Conservation (phyloP, 2,329 filamentous ascomycete species). For the Penicillium sp. region DNA sequence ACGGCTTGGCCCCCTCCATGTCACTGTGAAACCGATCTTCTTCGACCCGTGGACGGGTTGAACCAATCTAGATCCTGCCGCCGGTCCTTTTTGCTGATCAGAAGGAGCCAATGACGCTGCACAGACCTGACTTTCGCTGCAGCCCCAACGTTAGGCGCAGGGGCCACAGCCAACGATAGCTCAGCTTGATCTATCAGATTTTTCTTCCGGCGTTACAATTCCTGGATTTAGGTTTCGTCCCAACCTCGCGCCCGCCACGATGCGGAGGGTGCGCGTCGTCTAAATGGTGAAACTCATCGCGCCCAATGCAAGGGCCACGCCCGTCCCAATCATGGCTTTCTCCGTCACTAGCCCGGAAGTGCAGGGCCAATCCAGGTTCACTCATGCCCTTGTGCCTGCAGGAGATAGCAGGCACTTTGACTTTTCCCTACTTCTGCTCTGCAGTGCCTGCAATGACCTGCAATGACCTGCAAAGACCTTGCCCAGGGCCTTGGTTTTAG, state of each 20-base stretch:
- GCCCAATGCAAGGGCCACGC: slow-evolving; percentile 9
- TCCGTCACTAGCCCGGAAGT: not conserved
- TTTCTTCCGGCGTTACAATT: slow-evolving; percentile 10
- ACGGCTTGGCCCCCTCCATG: not conserved
- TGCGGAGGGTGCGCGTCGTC: slow-evolving; percentile 12
- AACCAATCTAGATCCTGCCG: slow-evolving; percentile 22
- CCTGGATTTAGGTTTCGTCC: slow-evolving; percentile 5
- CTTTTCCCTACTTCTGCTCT: not conserved
- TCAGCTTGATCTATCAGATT: slow-evolving; percentile 33
- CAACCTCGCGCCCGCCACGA: slow-evolving; percentile 11
- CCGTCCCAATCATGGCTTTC: slow-evolving; percentile 7
- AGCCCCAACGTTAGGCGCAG: slow-evolving; percentile 19
- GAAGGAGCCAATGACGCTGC: slow-evolving; percentile 7
- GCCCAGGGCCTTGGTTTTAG: not conserved
- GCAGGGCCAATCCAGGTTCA: not conserved
- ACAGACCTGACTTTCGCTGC: slow-evolving; percentile 13
- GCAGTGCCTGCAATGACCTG: not conserved
- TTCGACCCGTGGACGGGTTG: slow-evolving; percentile 1
- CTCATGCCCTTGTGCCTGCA: not conserved
- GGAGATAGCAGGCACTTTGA: not conserved
- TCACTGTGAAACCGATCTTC: not conserved
- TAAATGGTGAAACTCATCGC: slow-evolving; percentile 11
- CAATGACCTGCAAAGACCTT: not conserved
- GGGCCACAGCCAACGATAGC: slow-evolving; percentile 23
- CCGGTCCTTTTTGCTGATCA: slow-evolving; percentile 11